A percentile compares a stretch with the other conserved stretches of the same genome.
Evolutionary conservation across 306 rosid species (phyloP).

Genomic region (Cicer pinnatifidum): DNA sequence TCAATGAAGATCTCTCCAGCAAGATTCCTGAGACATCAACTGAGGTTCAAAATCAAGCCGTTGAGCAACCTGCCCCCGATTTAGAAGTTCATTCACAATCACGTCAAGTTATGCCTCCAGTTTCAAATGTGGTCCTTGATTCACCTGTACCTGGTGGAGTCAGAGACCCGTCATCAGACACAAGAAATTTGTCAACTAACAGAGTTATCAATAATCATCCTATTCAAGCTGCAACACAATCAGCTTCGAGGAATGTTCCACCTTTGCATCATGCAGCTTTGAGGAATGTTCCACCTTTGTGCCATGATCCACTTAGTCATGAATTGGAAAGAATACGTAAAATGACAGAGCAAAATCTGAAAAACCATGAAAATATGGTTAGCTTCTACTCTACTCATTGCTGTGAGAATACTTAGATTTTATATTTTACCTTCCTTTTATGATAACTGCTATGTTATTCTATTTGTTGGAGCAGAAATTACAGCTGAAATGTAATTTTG

Average conservation of each 20-base stretch:
- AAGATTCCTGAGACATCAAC: constrained; percentile 39
- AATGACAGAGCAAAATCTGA: constrained; percentile 48
- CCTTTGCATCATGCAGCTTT: constrained; percentile 44
- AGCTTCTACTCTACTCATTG: constrained; percentile 42
- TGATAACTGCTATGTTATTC: constrained; percentile 29
- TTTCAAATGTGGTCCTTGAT: constrained; percentile 41
- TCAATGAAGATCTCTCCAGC: neutral
- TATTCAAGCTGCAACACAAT: constrained; percentile 49
- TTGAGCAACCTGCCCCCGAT: constrained; percentile 35
- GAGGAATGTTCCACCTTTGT: constrained; percentile 33
- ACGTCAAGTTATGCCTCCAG: constrained; percentile 38
- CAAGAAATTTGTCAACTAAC: constrained; percentile 48
- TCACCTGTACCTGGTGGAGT: constrained; percentile 40
- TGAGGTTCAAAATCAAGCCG: constrained; percentile 43
- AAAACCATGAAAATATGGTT: constrained; percentile 59
- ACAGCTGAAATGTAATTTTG: constrained; percentile 58
- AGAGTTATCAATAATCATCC: constrained; percentile 52
- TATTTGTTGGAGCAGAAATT: constrained; percentile 62
- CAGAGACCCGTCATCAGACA: constrained; percentile 41
- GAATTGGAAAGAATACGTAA: constrained; percentile 64
- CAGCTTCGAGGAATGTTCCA: constrained; percentile 42
- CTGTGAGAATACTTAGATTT: constrained; percentile 20
- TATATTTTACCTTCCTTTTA: constrained; percentile 16
- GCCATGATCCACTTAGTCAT: constrained; percentile 62
- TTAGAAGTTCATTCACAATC: constrained; percentile 37